Base-by-base conservation (phyloP, 768 basidiomycete species). In the Mycena rebaudengoi region DNA sequence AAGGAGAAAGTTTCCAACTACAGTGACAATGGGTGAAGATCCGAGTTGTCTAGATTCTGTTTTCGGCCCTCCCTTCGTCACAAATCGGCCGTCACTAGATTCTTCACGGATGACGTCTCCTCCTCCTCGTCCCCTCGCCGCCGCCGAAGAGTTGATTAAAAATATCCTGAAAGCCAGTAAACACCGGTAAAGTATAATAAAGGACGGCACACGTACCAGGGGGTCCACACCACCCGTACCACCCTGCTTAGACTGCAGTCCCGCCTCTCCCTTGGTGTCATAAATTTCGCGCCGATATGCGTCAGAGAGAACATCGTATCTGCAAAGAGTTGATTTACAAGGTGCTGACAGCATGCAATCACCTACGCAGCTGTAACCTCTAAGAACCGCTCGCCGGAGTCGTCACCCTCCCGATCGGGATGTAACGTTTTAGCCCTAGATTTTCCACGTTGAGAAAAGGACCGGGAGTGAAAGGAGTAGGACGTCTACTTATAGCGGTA, bases 141-240 rank as follows among this genome's bases (percentile, higher is more conserved):
- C 88, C 91, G 53, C 95, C 96, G 62, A 99, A 98, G 43, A 98
- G 86, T 71, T 98, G 96, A 71, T 94, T 94, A 86, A 99, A 99
- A 32, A 99, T 85, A 79, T 99, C 98, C 88, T 94, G 70, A 6
- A 48, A 61, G 21, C 26, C 37, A 23, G 68, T 65, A 12, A 68
- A 23, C 44, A 60, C 53, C 12, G 51, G 51, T 44, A 53, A 12
- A 56, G 49, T 35, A 35, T 40, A 13, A 25, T 28, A 48, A 39
- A 46, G 40, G 11, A 39, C 32, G 45, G 40, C 40, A 14, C 26
- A 75, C 87, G 59, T 69, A 91, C 92, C 81, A 97, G 95, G 4
- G 98, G 93, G 79, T 99, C 96, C 95, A 98, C 97, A 52, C 94
- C 94, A 54, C 93, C 92, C 89, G 94, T 92, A 28, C 94, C 93